Base-by-base conservation (phyloP, 2,329 filamentous ascomycete genomes). In the Pseudopyrenochaeta lycopersici region DNA sequence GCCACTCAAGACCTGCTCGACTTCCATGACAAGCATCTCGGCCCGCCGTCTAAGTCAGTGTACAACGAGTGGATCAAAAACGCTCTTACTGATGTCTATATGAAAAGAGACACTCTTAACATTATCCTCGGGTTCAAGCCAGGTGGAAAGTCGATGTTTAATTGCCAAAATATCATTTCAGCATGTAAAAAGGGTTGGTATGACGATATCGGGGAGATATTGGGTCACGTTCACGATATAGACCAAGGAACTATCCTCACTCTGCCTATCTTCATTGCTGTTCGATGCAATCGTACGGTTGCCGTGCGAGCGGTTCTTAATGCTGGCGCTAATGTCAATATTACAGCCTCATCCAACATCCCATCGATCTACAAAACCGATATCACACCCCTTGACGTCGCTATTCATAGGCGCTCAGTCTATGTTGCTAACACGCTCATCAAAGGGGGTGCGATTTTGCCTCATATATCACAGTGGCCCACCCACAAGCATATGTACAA, bases 211-310 rank as follows among this genome's bases (percentile, higher is more conserved):
- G 9, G 18, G 12, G 12, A 5, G 2, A 10, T 20, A 1, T 5
- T n/a, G 38, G 21, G 23, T 4, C 21, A 30, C 9, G n/a, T 38
- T 15, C 21, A 12, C n/a, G 23, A 31, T 30, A 47, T 47, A 20
- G 39, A 47, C 15, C n/a, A 29, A 2, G 44, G 44, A 14, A 31
- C 33, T 9, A 47, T 47, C 15, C 23, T 39, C 21, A 31, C 44
- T 29, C 23, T 47, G 11, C 44, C 44, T 10, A 39, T 47, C 33
- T 47, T 47, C n/a, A 39, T 47, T 7, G 44, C 44, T 11, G 33
- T 47, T 14, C 44, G 44, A 4, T 31, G n/a, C 4, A 17, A 11
- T 6, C 4, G 18, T 5, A 4, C 9, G 2, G 2, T 18, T 4
- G 33, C 33, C 18, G 15, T 36, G 5, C n/a, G 18, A 10, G 11